A percentile compares a stretch with the other conserved stretches of the same genome.
These are phyloP conservation scores for Vitis cinerea DNA, from an alignment of 164 flowering plant genomes.

Conservation along the genomic window DNA sequence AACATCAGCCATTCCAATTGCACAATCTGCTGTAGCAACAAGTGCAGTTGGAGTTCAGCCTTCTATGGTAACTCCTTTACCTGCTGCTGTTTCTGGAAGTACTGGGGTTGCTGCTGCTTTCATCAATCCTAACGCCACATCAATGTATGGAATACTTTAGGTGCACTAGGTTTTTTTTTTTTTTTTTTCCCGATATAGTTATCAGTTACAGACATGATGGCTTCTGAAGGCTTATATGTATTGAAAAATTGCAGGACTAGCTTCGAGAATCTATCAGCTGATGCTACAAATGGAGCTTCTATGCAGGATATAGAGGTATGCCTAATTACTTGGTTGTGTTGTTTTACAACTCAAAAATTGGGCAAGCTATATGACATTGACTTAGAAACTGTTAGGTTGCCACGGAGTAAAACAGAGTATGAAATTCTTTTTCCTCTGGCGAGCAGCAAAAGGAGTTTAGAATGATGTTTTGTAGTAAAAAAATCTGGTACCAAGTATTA, in stretches of 20 bases:
- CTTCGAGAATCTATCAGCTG: slow-evolving; percentile 32
- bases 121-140: slow-evolving; percentile 20
- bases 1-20: slow-evolving; percentile 26
- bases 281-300: slow-evolving; percentile 49
- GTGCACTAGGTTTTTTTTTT: not conserved
- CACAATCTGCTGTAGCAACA: slow-evolving; percentile 26
- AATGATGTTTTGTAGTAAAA: too few relatives aligned
- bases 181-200: not conserved
- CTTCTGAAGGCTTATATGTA: slow-evolving; percentile 1
- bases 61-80: slow-evolving; percentile 1
- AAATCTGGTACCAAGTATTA: too few relatives aligned
- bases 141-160: slow-evolving; percentile 33
- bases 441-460: too few relatives aligned
- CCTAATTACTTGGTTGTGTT: not conserved
- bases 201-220: not conserved
- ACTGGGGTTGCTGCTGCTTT: slow-evolving; percentile 25
- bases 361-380: too few relatives aligned
- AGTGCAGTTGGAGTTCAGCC: slow-evolving; percentile 24
- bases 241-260: slow-evolving; percentile 27
- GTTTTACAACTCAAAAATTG: too few relatives aligned
- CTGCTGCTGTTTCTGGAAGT: slow-evolving; percentile 20
- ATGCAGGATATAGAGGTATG: slow-evolving; percentile 80
- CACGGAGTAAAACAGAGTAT: too few relatives aligned
- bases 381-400: not conserved
- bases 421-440: too few relatives aligned